Evolutionary conservation across 2,329 filamentous ascomycete genomes (phyloP), one percentile per base, ranked within the genome.

Genomic region (Elsinoe perseae): DNA sequence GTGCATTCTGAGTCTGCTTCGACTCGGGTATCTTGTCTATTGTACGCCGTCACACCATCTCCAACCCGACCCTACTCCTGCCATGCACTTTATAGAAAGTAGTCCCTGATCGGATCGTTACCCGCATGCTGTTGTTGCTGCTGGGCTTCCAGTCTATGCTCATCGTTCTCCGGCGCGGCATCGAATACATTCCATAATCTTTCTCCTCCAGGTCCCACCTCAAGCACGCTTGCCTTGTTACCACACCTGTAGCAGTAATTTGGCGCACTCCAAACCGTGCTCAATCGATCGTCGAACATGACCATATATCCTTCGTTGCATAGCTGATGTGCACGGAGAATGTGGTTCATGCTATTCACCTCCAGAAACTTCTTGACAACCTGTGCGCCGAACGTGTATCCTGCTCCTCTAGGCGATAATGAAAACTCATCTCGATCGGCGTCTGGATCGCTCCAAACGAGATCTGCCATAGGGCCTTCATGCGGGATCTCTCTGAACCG

Each of bases 221-320:
- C 93, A 34, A 98, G 79, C 44, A 98, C 93, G 71, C 90, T 95
- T 7, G 93, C 93, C 81, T 97, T 85, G 70, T 98, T 98, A 46
- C 93, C 93, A 73, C 93, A 98, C 30, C 75, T 68, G 58, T 71
- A 71, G 63, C 69, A 71, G 59, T 71, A 71, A 56, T 71, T 71
- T 21, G 69, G 69, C 36, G 69, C 69, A 14, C 70, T 96, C 93
- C 93, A 98, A 5, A 98, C 93, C 1, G 93, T 98, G 70, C 89
- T 95, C 34, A 98, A 75, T 14, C 86, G 82, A 72, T 97, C 92
- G 66, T 97, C 92, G 70, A 95, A 98, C 14, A 98, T 81, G 46
- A 97, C 87, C 73, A 97, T 93, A 71, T 92, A 98, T 0, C 93
- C 93, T 74, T 98, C 93, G 71, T 98, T 93, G 70, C 93, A 98